Evolutionary conservation across 345 rosid genomes (phyloP).

Genomic region (Hypericum androsaemum): DNA sequence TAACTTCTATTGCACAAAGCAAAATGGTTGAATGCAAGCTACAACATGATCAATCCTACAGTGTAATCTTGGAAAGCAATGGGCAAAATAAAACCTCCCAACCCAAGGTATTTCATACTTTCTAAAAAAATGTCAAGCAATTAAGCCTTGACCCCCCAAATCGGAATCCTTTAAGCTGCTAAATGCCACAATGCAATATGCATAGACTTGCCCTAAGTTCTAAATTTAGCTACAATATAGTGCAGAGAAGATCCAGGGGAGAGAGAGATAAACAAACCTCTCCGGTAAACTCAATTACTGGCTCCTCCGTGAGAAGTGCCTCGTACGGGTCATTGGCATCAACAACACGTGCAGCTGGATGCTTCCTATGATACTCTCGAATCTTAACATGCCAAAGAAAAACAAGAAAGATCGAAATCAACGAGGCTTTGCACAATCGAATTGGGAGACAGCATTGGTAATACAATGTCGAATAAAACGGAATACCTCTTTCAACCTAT

Average conservation of each 20-base stretch:
- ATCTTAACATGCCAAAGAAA: slow-evolving; percentile 28
- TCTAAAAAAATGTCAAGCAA: no score
- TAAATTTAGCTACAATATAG: background rate
- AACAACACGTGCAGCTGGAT: slow-evolving; percentile 71
- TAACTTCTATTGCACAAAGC: no score
- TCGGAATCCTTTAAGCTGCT: no score
- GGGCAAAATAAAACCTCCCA: no score
- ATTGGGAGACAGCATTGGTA: no score
- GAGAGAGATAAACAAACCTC: slow-evolving; percentile 37
- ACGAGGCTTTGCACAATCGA: background rate
- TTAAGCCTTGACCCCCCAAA: no score
- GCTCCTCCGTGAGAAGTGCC: slow-evolving; percentile 72
- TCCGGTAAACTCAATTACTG: slow-evolving; percentile 71
- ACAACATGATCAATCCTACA: no score
- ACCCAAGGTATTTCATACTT: no score
- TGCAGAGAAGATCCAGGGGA: background rate
- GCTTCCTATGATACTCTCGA: slow-evolving; percentile 83
- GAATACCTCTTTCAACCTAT: slow-evolving; percentile 81
- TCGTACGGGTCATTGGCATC: slow-evolving; percentile 70
- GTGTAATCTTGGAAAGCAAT: no score
- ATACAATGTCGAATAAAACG: background rate
- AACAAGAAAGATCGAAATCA: background rate
- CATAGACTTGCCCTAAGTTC: no score
- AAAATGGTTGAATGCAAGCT: no score
- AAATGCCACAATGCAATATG: no score